Percentiles rank a stretch among this genome's conserved stretches.
Evolutionary conservation across 2,329 filamentous ascomycete genomes (phyloP).

Genomic region (Sclerotinia nivalis): DNA sequence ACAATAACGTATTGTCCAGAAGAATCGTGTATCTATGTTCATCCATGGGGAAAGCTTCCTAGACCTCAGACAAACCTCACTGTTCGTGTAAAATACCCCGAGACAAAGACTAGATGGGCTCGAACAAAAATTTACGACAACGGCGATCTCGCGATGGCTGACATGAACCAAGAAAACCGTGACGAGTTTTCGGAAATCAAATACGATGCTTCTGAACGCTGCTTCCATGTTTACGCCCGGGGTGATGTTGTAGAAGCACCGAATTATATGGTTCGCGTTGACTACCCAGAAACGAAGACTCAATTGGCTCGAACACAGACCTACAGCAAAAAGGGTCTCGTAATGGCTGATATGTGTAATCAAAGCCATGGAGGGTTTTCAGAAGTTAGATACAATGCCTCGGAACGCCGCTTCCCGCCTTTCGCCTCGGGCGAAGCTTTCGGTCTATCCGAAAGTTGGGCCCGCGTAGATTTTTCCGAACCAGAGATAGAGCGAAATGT

Average conservation of each 20-base stretch:
- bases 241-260: slow-evolving; percentile 3
- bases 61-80: not conserved
- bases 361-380: slow-evolving; percentile 1
- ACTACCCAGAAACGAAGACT: slow-evolving; percentile 20
- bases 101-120: slow-evolving; percentile 25
- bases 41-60: slow-evolving; percentile 20
- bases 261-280: not conserved
- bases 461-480: not conserved
- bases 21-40: slow-evolving; percentile 30
- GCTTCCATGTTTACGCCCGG: not conserved
- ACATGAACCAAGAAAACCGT: slow-evolving; percentile 7
- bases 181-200: slow-evolving; percentile 10
- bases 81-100: slow-evolving; percentile 18
- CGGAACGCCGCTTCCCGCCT: not conserved
- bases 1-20: slow-evolving; percentile 17
- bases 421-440: not conserved
- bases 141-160: slow-evolving; percentile 11
- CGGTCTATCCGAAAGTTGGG: not conserved
- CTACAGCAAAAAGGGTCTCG: not conserved
- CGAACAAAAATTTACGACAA: slow-evolving; percentile 13
- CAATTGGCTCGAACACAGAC: slow-evolving; percentile 21
- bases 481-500: not conserved
- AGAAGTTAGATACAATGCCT: slow-evolving; percentile 5
- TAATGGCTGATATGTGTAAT: slow-evolving; percentile 3
- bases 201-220: slow-evolving; percentile 16